Base-by-base conservation (phyloP, 768 basidiomycete species). In the Kwoniella europaea region DNA sequence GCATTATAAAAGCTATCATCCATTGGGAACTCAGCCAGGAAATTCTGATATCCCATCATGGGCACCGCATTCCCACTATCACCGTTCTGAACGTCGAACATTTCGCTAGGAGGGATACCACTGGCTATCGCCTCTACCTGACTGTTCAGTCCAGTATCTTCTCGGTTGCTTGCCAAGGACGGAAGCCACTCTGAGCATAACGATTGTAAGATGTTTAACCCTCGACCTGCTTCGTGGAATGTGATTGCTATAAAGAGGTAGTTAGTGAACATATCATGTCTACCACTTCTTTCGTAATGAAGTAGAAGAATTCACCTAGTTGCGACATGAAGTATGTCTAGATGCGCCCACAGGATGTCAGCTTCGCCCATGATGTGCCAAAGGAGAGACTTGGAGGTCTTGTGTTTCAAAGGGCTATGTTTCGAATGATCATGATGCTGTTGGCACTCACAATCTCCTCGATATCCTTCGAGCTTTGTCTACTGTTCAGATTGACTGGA, bases 261-360 rank as follows among this genome's bases (percentile, higher is more conserved):
- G 7, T 53, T 9, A 53, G 55, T 56, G 12, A 27, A 12, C 55
- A 9, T 56, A 15, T 53, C 16, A 15, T 53, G 52, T 15, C 15
- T 7, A 53, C 52, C 22, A 12, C 12, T 18, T 20, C n/a, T 56
- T 56, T 12, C n/a, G 20, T 56, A 0, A 18, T 18, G 55, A 18
- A 24, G 18, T n/a, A 56, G 27, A 12, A 27, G 29, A 15, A 58
- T 18, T 27, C 29, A 58, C 57, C 57, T 27, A 58, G 57, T 58
- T 58, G 57, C 29, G 57, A 58, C 57, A 58, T 58, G 27, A 24
- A 58, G 27, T 58, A 58, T 35, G 57, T 58, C 57, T 58, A 22
- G 5, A 35, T 35, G 35, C 35, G 35, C 35, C 35, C 35, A 35
- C 29, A 35, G 6, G 6, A 35, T 35, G 35, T 35, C 35, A 35